Evolutionary conservation across 345 rosid species (phyloP), one percentile per base, ranked within the genome.

Genomic region (Laguncularia racemosa): DNA sequence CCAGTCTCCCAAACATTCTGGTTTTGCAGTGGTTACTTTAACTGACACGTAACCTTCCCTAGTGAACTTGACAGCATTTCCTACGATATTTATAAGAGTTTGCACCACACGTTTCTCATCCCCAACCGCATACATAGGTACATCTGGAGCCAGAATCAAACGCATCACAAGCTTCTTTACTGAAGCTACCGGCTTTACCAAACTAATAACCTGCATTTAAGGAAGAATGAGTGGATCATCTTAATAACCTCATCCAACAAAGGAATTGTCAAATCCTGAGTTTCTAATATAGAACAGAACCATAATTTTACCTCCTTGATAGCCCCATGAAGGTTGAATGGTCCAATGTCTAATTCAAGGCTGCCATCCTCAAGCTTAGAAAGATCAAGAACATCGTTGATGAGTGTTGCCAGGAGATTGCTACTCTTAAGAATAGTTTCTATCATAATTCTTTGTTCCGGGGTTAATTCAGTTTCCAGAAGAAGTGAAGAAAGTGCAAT

Each of bases 351-450:
- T 67, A 92, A 75, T 50, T 80, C 81, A 23, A 92, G 78, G 67
- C 95, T 92, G 51, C 95, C 95, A 75, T 92, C 97, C 75, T 92
- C 98, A 56, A 92, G 86, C 59, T 84, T 81, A 33, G 96, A 92
- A 48, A 92, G 84, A 78, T 92, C 98, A 21, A 92, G 78, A 50
- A 92, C 95, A 70, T 92, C 98, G 53, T 86, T 84, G 56, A 81
- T 83, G 56, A 92, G 88, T 40, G 89, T 82, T 56, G 86, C 89
- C 73, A 89, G 77, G 56, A 89, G 89, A 73, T 89, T 86, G 77
- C 93, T 86, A 65, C 98, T 92, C 79, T 86, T 92, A 13, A 92
- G 79, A 52, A 89, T 75, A 13, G 86, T 84, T 71, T 92, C 98
- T 28, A 86, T 80, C 93, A 92, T 86, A 52, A 81, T 77, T 70